Evolutionary conservation across 345 rosid genomes (phyloP), one percentile per base, ranked within the genome.

Genomic region (Hibiscus tridactylites): DNA sequence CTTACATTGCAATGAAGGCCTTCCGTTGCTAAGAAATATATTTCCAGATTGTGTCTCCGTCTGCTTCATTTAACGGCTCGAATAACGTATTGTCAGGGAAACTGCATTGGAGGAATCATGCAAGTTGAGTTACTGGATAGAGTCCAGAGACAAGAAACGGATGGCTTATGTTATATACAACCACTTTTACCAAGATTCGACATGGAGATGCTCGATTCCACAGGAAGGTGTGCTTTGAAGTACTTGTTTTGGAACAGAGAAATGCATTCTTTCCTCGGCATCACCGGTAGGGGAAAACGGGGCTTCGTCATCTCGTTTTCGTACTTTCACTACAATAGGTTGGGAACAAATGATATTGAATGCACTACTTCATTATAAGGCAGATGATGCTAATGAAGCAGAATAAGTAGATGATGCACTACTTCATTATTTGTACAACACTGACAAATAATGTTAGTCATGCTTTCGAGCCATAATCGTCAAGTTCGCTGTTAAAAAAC

Each of bases 401-500:
- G 17, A 63, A 63, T 63, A 37, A 9, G 15, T 35, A 63, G 49
- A 63, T 63, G n/a, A 44, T 61, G 46, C 44, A 33, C 6, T n/a
- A n/a, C n/a, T n/a, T n/a, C n/a, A n/a, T n/a, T n/a, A 61, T 33
- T 15, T 61, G 15, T 13, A 4, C 13, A 3, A 50, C 19, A 13
- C 15, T 50, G 46, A 42, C 72, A 73, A 64, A 35, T 70, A 60
- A 76, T 72, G 81, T 80, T 75, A 73, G 79, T 84, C 80, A 81
- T 31, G 83, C 87, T 77, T 90, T 90, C 95, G 96, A 90, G 21
- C 79, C 83, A 73, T 85, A 88, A 66, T 84, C 91, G 12, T 87
- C 98, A 75, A 86, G 79, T 74, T 88, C 97, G 58, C 62, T 83
- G 88, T 83, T 84, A 82, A 91, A 91, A 77, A 85, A 85, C 19